phyloP scores from a whole-genome alignment of 1,284 basidiomycete genomes.

The Pholiota adiposa region DNA sequence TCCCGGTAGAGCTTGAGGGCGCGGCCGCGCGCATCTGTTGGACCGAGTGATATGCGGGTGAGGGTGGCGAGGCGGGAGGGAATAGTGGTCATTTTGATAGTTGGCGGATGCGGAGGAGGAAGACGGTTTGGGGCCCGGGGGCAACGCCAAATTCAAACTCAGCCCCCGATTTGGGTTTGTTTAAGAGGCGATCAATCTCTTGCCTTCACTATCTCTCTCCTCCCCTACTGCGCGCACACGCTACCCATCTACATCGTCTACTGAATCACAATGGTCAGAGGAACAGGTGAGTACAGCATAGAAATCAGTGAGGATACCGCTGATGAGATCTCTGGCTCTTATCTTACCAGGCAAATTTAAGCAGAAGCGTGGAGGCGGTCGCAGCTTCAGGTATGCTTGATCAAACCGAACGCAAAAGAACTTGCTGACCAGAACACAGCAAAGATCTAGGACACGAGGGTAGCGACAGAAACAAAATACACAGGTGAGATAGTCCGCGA shows the following conservation, averaged over 20 bases:
- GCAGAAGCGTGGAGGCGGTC: slow-evolving; percentile 85
- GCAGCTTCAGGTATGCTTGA: slow-evolving; percentile 68
- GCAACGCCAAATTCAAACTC: slow-evolving; percentile 21
- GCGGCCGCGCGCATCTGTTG: slow-evolving; percentile 73
- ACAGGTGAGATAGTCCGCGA: slow-evolving; percentile 20
- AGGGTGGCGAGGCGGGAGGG: slow-evolving; percentile 86
- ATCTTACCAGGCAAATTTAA: slow-evolving; percentile 73
- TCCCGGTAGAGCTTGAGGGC: slow-evolving; percentile 86
- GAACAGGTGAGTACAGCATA: slow-evolving; percentile 45
- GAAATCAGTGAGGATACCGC: background rate
- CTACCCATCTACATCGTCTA: too few relatives aligned
- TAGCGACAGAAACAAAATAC: slow-evolving; percentile 31
- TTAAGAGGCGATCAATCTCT: slow-evolving; percentile 5
- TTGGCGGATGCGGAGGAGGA: slow-evolving; percentile 6
- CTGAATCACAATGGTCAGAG: slow-evolving; percentile 55
- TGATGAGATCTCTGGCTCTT: background rate
- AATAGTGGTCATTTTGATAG: slow-evolving; percentile 68
- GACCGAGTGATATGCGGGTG: slow-evolving; percentile 61
- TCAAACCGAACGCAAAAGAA: background rate
- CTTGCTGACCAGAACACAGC: slow-evolving; percentile 6
- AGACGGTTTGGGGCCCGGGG: slow-evolving; percentile 22
- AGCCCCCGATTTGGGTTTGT: slow-evolving; percentile 16
- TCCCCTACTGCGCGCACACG: background rate
- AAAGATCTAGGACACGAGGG: slow-evolving; percentile 63
- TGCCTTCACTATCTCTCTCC: slow-evolving; percentile 5